Evolutionary conservation across 2,329 filamentous ascomycete species (phyloP).

Genomic region (Cytospora mali): DNA sequence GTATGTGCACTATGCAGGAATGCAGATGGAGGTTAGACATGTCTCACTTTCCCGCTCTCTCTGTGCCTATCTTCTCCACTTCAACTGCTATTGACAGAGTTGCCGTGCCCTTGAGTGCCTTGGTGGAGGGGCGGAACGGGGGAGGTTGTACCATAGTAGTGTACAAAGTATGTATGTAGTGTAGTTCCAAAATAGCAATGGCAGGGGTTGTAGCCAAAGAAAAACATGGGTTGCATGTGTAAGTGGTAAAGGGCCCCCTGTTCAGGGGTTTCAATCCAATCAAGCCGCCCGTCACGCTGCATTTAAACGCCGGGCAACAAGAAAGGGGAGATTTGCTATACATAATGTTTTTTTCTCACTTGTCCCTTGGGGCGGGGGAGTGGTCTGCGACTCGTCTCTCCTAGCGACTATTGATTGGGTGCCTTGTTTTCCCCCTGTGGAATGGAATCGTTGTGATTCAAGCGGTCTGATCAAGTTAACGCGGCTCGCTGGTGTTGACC

Average conservation of each 20-base stretch:
- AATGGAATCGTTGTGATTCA: too few species aligned
- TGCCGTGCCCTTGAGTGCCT: too few species aligned
- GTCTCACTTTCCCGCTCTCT: too few species aligned
- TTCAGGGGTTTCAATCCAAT: slow-evolving; percentile 32
- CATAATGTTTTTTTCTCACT: not conserved
- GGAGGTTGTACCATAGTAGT: too few species aligned
- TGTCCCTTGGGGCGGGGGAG: slow-evolving; percentile 15
- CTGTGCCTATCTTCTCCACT: too few species aligned
- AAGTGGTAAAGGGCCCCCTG: slow-evolving; percentile 10
- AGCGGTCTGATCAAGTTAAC: too few species aligned
- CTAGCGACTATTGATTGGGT: slow-evolving; percentile 14
- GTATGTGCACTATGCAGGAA: too few species aligned
- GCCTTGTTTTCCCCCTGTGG: slow-evolving; percentile 1
- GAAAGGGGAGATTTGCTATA: slow-evolving; percentile 5
- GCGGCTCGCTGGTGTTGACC: not conserved
- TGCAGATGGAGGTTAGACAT: too few species aligned
- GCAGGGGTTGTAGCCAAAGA: not conserved
- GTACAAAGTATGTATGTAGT: too few species aligned
- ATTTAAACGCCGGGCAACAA: slow-evolving; percentile 36
- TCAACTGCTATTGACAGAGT: too few species aligned
- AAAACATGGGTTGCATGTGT: not conserved
- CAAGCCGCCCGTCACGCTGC: slow-evolving; percentile 36
- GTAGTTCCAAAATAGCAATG: slow-evolving; percentile 17
- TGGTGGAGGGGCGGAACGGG: too few species aligned
- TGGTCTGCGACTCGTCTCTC: not conserved